Conservation (phyloP, 345 rosid genomes). For the Brassica nigra region DNA sequence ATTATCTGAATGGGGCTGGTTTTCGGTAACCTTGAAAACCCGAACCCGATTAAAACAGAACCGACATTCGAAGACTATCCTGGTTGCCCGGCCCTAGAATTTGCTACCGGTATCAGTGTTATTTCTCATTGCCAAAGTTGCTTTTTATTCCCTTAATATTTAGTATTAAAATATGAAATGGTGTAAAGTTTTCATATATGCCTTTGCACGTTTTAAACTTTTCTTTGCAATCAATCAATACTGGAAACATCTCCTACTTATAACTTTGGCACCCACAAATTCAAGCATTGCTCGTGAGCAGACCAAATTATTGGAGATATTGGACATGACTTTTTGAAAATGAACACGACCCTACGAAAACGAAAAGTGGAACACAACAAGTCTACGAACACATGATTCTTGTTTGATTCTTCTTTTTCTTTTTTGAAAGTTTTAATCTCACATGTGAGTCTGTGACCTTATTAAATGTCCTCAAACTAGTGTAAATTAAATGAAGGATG, state of each 20-base stretch:
- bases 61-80: too few relatives aligned
- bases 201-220: background rate
- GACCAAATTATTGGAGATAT: background rate
- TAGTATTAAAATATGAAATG: background rate
- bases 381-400: background rate
- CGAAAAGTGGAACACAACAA: background rate
- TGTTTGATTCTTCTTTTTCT: background rate
- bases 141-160: too few relatives aligned
- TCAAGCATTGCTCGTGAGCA: background rate
- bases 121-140: background rate
- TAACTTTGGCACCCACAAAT: background rate
- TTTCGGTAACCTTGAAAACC: too few relatives aligned
- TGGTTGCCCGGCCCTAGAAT: too few relatives aligned
- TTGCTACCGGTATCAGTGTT: background rate
- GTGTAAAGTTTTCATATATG: background rate
- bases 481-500: background rate
- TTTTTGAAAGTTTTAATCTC: background rate
- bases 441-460: background rate
- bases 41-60: too few relatives aligned
- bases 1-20: too few relatives aligned
- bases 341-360: background rate
- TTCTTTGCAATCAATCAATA: too few relatives aligned
- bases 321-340: background rate
- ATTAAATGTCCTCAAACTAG: background rate
- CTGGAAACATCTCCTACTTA: background rate